Evolutionary conservation across 2,329 filamentous ascomycete species (phyloP).

Genomic region (Eutypella sp.): DNA sequence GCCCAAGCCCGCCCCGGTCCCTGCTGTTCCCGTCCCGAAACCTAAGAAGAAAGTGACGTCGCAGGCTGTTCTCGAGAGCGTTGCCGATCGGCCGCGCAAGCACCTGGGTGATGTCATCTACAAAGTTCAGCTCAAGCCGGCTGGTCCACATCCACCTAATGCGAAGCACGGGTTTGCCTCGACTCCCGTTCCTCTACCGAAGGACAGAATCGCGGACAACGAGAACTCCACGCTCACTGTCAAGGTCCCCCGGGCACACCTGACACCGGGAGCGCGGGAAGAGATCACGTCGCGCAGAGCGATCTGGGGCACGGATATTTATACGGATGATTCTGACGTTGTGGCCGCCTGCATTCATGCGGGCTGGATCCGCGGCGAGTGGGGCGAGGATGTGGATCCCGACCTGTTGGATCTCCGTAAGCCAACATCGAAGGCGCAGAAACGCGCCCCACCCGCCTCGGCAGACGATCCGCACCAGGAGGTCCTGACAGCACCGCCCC

Average conservation of each 20-base stretch:
- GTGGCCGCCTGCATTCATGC: slow-evolving; percentile 89
- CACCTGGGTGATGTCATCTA: slow-evolving; percentile 87
- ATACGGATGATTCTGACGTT: slow-evolving; percentile 92
- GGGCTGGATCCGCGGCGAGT: slow-evolving; percentile 87
- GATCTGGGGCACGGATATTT: slow-evolving; percentile 90
- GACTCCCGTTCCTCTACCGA: slow-evolving; percentile 68
- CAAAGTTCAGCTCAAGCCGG: slow-evolving; percentile 57
- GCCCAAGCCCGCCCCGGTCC: slow-evolving; percentile 26
- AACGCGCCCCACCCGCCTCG: slow-evolving; percentile 17
- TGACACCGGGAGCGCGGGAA: slow-evolving; percentile 65
- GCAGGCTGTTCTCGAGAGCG: slow-evolving; percentile 65
- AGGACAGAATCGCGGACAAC: slow-evolving; percentile 64
- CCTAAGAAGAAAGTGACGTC: slow-evolving; percentile 64
- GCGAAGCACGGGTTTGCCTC: slow-evolving; percentile 42
- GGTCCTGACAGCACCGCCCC: slow-evolving; percentile 49
- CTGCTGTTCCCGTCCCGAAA: slow-evolving; percentile 45
- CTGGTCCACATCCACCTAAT: slow-evolving; percentile 39
- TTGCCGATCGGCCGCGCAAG: slow-evolving; percentile 64
- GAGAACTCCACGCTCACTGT: slow-evolving; percentile 90
- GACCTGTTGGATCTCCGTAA: slow-evolving; percentile 56
- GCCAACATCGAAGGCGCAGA: slow-evolving; percentile 29
- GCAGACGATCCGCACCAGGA: slow-evolving; percentile 30
- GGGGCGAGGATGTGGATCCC: slow-evolving; percentile 71
- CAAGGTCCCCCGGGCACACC: slow-evolving; percentile 75
- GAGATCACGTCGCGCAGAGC: slow-evolving; percentile 78